Evolutionary conservation across 2,329 filamentous ascomycete genomes (phyloP), one percentile per base, ranked within the genome.

Genomic region (Stemphylium lycopersici): DNA sequence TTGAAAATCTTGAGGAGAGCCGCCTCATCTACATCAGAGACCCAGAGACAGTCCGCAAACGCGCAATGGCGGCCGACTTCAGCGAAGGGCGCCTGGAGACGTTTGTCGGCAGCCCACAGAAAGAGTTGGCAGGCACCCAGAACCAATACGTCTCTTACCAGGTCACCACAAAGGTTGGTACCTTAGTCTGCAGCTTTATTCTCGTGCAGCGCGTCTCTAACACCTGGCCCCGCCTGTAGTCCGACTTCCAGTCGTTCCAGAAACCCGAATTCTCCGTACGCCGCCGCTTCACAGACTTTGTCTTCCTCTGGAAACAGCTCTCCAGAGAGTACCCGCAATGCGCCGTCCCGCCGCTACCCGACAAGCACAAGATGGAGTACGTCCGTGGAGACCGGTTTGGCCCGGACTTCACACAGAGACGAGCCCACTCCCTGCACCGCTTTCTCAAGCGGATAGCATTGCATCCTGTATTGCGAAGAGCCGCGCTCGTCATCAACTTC

Each of bases 281-380:
- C 58, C 87, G 95, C 65, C 91, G 95, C 70, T 99, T 97, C 78
- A 98, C 93, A 66, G 95, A 99, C 79, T 99, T 99, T 73, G 89
- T 96, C 65, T 99, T 96, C 75, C 86, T 99, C 59, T 97, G 91
- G 80, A 97, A 96, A 78, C 88, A 90, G 29, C 87, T 99, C 46
- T 87, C 84, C 60, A 88, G 87, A 72, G 93, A 97, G 74, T 98
- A 91, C 69, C 91, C 92, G 55, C 90, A 91, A 79, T 91, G 90
- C 76, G 95, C 95, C 42, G 91, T 99, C 3, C 95, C 95, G 26
- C 95, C 95, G 41, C 82, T 99, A 48, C 95, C 95, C 48, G 95
- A 98, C 78, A 99, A 98, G 82, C 93, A 98, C 81, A 96, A 96
- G 78, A 96, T 99, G 90, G 92, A 96, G 72, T 98, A 98, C 72